Evolutionary conservation across 1,139 yeast species (phyloP), one percentile per base, ranked within the genome.

Genomic region (Candida gigantensis): DNA sequence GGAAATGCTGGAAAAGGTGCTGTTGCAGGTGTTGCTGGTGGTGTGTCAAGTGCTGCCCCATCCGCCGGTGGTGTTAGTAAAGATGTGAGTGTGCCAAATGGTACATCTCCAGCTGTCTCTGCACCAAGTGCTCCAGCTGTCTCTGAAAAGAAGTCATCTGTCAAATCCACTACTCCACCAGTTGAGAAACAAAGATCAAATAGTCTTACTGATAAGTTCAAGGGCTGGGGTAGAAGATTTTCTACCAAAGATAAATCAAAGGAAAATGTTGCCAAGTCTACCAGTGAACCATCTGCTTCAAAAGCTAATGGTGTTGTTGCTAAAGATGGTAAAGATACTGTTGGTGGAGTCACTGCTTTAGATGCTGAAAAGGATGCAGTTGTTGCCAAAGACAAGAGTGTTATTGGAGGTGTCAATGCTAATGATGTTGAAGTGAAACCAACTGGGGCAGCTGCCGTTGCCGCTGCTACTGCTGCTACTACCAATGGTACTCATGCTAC

Each of bases 211-310:
- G 47, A 50, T 16, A 50, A 45, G 25, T 51, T 59, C 36, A 59
- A 55, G 40, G 55, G 47, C 32, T 50, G 60, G 24, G 53, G 57
- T 12, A 55, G 46, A 35, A 57, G 41, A 34, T 42, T 58, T 32
- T 37, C 34, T n/a, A 15, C 35, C 17, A 36, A 28, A 10, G 24
- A 24, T 17, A 30, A 24, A 24, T 15, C 31, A 5, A 34, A 24
- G 11, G 33, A 19, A 18, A 18, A 18, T 18, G 19, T 18, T 4
- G 18, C 17, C 14, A 32, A 39, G 32, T 17, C 37, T 15, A 28
- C 30, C 24, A 31, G 25, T 16, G 21, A 26, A 30, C 29, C 33
- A 33, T 20, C 25, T 12, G 27, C 27, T 20, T 32, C 28, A 7
- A 17, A 18, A 4, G 19, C 30, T 27, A 32, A 32, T 16, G 27